Base-by-base conservation (phyloP, 208 protist species). In the Crithidia expoeki region DNA sequence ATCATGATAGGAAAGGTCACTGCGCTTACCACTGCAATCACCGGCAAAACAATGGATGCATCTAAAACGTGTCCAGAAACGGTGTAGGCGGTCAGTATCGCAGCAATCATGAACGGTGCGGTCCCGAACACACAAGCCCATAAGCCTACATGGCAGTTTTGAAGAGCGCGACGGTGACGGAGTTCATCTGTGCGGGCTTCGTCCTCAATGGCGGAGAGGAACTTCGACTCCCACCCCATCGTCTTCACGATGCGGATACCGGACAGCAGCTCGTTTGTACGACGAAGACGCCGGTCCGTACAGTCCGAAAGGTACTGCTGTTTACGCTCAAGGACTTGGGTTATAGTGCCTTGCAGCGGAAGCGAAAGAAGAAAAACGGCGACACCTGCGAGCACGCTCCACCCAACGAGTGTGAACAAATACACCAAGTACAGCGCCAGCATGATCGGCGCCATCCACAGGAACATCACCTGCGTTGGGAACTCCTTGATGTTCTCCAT, bases 221-320 rank as follows among this genome's bases (percentile, higher is more conserved):
- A 93, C 32, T 30, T 34, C 28, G 80, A 59, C 70, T 98, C 94
- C 91, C 94, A 98, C 2, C 80, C 85, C 79, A 92, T 97, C 1
- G 97, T 82, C 73, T 98, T 98, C 40, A 97, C 84, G 14, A 98
- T 83, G 51, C 90, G 80, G 19, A 98, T 97, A 9, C 88, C 86
- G 21, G 79, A 81, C 5, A 98, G 59, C 17, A 97, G 63, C 74
- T 98, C 94, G 65, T 90, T 96, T 17, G 92, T 95, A 3, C 76
- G 47, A 61, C 86, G 85, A 23, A 98, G 73, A 58, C 96, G 87
- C 17, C 76, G 58, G 73, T 98, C 96, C 19, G 77, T 95, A 40
- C 69, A 40, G 5, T 27, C 59, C 4, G 85, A 28, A 46, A 92
- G 71, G 12, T 59, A 23, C 62, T 72, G 57, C 4, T 72, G 63